Evolutionary conservation across 345 rosid genomes (phyloP).

Genomic region (Erucastrum elatum): DNA sequence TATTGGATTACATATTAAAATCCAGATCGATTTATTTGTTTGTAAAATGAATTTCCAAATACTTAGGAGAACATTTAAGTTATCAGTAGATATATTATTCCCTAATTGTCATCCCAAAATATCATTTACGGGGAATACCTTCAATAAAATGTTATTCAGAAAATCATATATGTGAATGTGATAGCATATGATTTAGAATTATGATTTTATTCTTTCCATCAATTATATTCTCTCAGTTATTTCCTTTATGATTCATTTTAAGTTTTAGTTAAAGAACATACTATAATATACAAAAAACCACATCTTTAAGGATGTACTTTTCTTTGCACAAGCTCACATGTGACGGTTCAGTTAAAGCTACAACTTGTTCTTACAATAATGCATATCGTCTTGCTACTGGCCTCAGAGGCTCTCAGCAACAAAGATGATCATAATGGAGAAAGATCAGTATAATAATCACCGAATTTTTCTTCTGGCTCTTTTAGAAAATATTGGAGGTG

Average conservation of each 20-base stretch:
- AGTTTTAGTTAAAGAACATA: not conserved
- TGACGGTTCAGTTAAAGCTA: constrained; percentile 26
- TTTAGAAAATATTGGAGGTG: not conserved
- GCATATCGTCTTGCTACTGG: not conserved
- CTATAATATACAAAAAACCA: not conserved
- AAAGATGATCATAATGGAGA: not conserved
- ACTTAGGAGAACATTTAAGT: not conserved
- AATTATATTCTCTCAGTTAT: not conserved
- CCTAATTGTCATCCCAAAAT: not conserved
- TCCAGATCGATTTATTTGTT: not conserved
- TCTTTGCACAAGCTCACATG: constrained; percentile 29
- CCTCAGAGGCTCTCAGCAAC: not conserved
- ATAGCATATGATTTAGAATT: not conserved
- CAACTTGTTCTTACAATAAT: constrained; percentile 10
- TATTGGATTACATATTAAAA: not conserved
- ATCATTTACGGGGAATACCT: not conserved
- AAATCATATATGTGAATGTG: not conserved
- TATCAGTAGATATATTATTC: not conserved
- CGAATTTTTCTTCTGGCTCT: not conserved
- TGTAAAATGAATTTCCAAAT: not conserved
- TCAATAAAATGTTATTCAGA: not conserved
- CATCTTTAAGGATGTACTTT: constrained; percentile 4
- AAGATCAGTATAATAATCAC: constrained; percentile 18
- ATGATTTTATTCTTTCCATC: not conserved
- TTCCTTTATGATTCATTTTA: not conserved